These are phyloP conservation scores for Fusarium sp. DNA, from an alignment of 2,329 filamentous ascomycete species.

Conservation along the genomic window DNA sequence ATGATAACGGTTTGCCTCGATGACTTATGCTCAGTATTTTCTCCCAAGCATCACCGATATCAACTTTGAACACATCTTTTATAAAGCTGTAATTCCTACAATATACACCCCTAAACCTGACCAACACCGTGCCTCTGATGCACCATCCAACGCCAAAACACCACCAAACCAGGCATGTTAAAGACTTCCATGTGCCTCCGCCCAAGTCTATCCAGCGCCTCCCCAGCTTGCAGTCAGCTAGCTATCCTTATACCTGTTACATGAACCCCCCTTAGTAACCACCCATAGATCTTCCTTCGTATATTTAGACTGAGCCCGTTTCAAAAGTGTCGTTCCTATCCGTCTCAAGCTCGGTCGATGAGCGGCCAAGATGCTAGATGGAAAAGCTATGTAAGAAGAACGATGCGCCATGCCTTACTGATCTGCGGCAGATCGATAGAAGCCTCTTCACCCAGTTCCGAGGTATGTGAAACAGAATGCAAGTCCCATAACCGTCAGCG, in stretches of 20 bases:
- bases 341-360: slow-evolving; percentile 9
- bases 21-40: background rate
- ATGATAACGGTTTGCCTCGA: background rate
- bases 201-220: slow-evolving; percentile 29
- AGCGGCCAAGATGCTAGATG: slow-evolving; percentile 3
- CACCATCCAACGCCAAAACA: slow-evolving; percentile 45
- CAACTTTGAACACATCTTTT: background rate
- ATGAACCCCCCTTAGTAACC: slow-evolving; percentile 1
- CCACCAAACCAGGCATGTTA: slow-evolving; percentile 33
- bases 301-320: slow-evolving; percentile 5
- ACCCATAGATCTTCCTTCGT: slow-evolving; percentile 1
- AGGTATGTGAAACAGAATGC: slow-evolving; percentile 42
- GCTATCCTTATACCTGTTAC: slow-evolving; percentile 13
- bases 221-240: slow-evolving; percentile 3
- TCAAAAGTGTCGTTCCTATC: slow-evolving; percentile 6
- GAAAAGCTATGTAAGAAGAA: slow-evolving; percentile 22
- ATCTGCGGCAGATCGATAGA: slow-evolving; percentile 20
- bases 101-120: slow-evolving; percentile 30
- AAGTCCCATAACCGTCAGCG: slow-evolving; percentile 41
- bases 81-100: slow-evolving; percentile 16
- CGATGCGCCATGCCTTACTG: slow-evolving; percentile 19
- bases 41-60: background rate
- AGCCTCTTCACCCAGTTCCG: slow-evolving; percentile 28
- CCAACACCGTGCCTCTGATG: slow-evolving; percentile 43
- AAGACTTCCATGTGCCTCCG: slow-evolving; percentile 18